Percentiles rank a stretch among this genome's conserved stretches.
These are phyloP conservation scores for Pistacia vera DNA, from an alignment of 345 rosid species.

Conservation along the genomic window DNA sequence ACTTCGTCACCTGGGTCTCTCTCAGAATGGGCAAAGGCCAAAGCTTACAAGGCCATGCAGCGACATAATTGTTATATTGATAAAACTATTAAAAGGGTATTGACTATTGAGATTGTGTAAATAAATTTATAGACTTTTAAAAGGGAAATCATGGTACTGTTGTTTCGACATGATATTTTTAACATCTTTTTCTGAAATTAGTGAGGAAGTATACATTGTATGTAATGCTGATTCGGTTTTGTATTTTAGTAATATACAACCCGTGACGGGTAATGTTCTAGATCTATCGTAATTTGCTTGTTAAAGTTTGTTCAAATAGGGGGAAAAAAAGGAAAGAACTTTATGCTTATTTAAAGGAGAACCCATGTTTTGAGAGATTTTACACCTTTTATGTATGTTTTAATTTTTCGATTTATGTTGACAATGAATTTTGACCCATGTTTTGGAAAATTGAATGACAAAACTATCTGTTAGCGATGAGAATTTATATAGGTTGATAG, in stretches of 20 bases:
- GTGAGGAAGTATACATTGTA: too few relatives aligned
- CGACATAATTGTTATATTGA: too few relatives aligned
- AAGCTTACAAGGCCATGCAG: constrained; percentile 99
- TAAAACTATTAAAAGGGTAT: too few relatives aligned
- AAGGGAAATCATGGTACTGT: too few relatives aligned
- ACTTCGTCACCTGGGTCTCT: constrained; percentile 14
- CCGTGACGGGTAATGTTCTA: background rate
- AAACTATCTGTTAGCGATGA: background rate
- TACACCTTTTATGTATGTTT: too few relatives aligned
- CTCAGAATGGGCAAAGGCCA: constrained; percentile 92
- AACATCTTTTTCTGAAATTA: too few relatives aligned
- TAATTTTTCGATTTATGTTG: background rate
- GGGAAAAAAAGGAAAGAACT: background rate
- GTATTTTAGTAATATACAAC: too few relatives aligned
- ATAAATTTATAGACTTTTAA: too few relatives aligned
- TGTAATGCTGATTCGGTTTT: background rate
- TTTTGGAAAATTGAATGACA: background rate
- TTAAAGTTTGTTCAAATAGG: background rate
- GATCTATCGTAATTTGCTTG: background rate
- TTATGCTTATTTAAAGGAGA: background rate
- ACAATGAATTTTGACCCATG: background rate
- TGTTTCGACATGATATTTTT: too few relatives aligned
- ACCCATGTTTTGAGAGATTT: too few relatives aligned
- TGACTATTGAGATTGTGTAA: too few relatives aligned
- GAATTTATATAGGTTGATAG: background rate